Percentiles rank a stretch among this genome's conserved stretches.
Evolutionary conservation across 2,329 filamentous ascomycete genomes (phyloP).

Genomic region (Phaeosphaeria sp.): DNA sequence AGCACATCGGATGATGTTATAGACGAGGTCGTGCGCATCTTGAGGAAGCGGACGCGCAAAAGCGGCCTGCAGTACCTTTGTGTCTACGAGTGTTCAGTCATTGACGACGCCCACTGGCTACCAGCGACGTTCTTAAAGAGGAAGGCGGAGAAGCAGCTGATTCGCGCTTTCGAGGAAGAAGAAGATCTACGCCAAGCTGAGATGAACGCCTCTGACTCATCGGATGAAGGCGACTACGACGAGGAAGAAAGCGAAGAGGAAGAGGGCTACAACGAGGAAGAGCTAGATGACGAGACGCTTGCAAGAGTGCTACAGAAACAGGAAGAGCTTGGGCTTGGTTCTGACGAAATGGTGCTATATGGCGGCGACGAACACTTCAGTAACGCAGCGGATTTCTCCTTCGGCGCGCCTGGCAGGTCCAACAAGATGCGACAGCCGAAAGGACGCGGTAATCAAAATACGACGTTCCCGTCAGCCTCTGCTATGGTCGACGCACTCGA

Average conservation of each 20-base stretch:
- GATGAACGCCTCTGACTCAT: conserved; percentile 5
- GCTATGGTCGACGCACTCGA: conserved; percentile 66
- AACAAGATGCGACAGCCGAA: conserved; percentile 29
- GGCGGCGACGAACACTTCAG: conserved; percentile 55
- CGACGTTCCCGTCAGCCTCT: conserved; percentile 60
- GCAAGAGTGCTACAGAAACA: conserved; percentile 68
- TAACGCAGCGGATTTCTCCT: conserved; percentile 33
- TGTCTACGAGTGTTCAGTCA: conserved; percentile 52
- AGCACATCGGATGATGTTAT: conserved; percentile 59
- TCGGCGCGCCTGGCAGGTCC: conserved; percentile 32
- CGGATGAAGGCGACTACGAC: conserved; percentile 27
- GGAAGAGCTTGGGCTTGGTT: conserved; percentile 67
- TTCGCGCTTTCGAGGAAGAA: conserved; percentile 37
- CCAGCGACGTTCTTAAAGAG: conserved; percentile 37
- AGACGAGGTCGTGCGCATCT: conserved; percentile 51
- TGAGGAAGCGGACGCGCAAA: conserved; percentile 54
- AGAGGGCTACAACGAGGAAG: conserved; percentile 49
- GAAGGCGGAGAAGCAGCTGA: conserved; percentile 29
- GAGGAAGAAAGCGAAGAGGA: conserved; percentile 48
- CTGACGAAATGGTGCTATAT: conserved; percentile 65
- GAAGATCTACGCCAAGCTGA: conserved; percentile 23
- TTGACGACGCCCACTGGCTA: conserved; percentile 60
- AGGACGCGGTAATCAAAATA: conserved; percentile 21
- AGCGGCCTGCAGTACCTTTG: conserved; percentile 60
- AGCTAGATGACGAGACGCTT: conserved; percentile 66